Conservation (phyloP, 306 rosid genomes). For the Dryas alaskensis region DNA sequence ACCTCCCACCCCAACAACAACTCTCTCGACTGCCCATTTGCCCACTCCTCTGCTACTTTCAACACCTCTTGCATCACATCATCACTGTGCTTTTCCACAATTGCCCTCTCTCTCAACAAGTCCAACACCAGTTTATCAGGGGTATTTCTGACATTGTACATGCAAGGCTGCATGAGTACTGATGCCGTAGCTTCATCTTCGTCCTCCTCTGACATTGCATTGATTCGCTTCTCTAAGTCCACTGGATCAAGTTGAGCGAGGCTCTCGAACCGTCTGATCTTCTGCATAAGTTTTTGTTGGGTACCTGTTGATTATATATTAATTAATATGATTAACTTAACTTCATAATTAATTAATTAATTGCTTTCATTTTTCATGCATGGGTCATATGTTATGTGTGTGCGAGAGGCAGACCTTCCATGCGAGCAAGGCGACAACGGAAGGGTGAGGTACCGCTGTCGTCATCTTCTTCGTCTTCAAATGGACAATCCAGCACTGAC, state of each 20-base stretch:
- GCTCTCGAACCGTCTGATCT: conserved; percentile 40
- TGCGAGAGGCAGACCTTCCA: conserved; percentile 36
- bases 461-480: conserved; percentile 68
- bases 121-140: conserved; percentile 50
- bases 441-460: conserved; percentile 24
- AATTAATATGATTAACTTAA: not conserved
- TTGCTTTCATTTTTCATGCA: no score
- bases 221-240: conserved; percentile 46
- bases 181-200: conserved; percentile 22
- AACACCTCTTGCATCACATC: conserved; percentile 15
- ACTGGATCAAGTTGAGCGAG: conserved; percentile 40
- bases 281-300: conserved; percentile 38
- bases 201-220: conserved; percentile 18
- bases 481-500: conserved; percentile 69
- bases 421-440: conserved; percentile 19
- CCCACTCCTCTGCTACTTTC: conserved; percentile 55
- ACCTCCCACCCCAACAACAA: conserved; percentile 59
- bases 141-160: no score
- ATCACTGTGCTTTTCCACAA: conserved; percentile 8
- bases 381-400: no score
- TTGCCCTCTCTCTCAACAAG: conserved; percentile 41
- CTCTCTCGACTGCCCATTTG: conserved; percentile 37
- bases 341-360: not conserved
- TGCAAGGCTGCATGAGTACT: not conserved
- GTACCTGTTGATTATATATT: conserved; percentile 32